These are phyloP conservation scores for Candida tropicalis DNA, from an alignment of 1,139 yeast genomes.

Conservation along the genomic window DNA sequence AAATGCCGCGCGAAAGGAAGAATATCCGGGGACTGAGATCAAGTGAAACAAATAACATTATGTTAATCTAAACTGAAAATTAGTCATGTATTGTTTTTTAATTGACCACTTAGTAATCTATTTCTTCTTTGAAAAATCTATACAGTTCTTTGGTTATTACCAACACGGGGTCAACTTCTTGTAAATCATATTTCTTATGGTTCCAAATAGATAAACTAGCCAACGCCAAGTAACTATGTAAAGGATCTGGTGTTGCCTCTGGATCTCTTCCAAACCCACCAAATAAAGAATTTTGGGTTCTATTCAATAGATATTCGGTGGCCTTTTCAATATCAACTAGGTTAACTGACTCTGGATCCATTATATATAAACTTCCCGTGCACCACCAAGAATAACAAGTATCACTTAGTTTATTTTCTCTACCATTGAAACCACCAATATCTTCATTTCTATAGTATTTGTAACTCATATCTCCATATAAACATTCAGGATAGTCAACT, in stretches of 20 bases:
- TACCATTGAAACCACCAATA: slow-evolving; percentile 84
- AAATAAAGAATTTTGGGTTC: slow-evolving; percentile 62
- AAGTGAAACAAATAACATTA: no score
- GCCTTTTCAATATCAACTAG: slow-evolving; percentile 44
- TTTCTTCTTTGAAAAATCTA: slow-evolving; percentile 9
- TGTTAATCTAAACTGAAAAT: no score
- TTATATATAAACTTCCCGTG: slow-evolving; percentile 56
- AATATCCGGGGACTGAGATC: neutral
- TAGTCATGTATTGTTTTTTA: neutral
- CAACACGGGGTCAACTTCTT: slow-evolving; percentile 27
- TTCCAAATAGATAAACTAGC: slow-evolving; percentile 56
- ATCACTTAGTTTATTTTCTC: slow-evolving; percentile 82
- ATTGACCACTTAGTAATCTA: slow-evolving; percentile 2
- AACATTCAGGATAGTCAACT: slow-evolving; percentile 35
- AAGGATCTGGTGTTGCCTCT: slow-evolving; percentile 67
- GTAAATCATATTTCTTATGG: slow-evolving; percentile 19
- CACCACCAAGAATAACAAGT: slow-evolving; percentile 96
- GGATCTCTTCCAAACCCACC: slow-evolving; percentile 86
- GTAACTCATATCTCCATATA: slow-evolving; percentile 27
- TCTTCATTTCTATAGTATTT: slow-evolving; percentile 47
- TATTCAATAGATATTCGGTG: slow-evolving; percentile 49
- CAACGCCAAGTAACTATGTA: slow-evolving; percentile 64
- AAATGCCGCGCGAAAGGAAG: no score
- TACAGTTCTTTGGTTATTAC: slow-evolving; percentile 26
- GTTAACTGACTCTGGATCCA: slow-evolving; percentile 26